Percentiles rank a stretch among this genome's conserved stretches.
phyloP scores from a whole-genome alignment of 2,329 filamentous ascomycete genomes.

The Fusarium dimerum region DNA sequence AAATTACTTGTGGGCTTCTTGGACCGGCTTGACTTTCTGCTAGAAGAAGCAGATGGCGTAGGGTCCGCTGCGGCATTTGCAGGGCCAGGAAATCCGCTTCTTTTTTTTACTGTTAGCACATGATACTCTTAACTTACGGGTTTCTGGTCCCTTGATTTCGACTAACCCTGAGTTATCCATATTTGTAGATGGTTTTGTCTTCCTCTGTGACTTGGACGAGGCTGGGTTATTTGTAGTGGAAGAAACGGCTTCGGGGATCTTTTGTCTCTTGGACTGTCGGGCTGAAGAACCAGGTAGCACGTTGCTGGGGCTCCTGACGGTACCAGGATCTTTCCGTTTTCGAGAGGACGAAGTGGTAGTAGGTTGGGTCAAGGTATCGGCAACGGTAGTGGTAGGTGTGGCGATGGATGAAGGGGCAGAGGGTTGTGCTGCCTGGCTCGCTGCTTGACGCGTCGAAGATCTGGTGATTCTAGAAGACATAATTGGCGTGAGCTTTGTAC shows the following conservation, averaged over 20 bases:
- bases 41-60: slow-evolving; percentile 63
- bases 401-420: slow-evolving; percentile 43
- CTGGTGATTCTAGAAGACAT: slow-evolving; percentile 98
- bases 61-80: slow-evolving; percentile 61
- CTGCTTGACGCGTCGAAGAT: slow-evolving; percentile 88
- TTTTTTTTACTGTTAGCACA: slow-evolving; percentile 11
- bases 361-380: slow-evolving; percentile 42
- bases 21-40: slow-evolving; percentile 70
- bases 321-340: slow-evolving; percentile 74
- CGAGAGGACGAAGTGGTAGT: slow-evolving; percentile 52
- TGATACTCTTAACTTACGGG: background rate
- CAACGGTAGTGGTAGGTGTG: slow-evolving; percentile 35
- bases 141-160: background rate
- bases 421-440: slow-evolving; percentile 57
- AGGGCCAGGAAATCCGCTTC: slow-evolving; percentile 46
- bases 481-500: slow-evolving; percentile 55
- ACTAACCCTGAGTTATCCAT: slow-evolving; percentile 76
- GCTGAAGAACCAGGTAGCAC: slow-evolving; percentile 39
- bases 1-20: slow-evolving; percentile 61
- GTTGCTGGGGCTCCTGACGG: slow-evolving; percentile 46
- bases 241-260: slow-evolving; percentile 54
- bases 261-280: slow-evolving; percentile 72
- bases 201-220: slow-evolving; percentile 53
- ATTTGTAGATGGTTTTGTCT: slow-evolving; percentile 60
- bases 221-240: slow-evolving; percentile 32